phyloP scores from a whole-genome alignment of 768 basidiomycete genomes.

The Sporobolomyces phaffii region DNA sequence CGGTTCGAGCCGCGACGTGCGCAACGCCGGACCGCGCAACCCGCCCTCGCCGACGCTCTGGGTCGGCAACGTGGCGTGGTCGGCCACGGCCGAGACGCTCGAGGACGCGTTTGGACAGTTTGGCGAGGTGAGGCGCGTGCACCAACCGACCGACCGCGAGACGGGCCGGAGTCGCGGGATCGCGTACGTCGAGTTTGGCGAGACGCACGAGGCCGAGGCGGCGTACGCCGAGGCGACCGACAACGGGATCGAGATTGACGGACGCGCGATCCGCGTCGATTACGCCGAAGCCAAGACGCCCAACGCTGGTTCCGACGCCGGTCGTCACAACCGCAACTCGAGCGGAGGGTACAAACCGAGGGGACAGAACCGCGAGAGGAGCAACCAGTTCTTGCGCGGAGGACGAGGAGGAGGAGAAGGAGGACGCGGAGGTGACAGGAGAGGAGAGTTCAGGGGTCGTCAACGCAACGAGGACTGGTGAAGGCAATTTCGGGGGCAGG shows the following conservation, averaged over 20 bases:
- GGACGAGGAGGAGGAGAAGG: not conserved
- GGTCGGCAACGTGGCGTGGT: constrained; percentile 83
- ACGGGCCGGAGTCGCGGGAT: constrained; percentile 85
- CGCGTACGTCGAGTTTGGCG: constrained; percentile 88
- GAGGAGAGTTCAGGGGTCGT: not conserved
- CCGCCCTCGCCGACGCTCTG: constrained; percentile 55
- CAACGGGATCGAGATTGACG: constrained; percentile 23
- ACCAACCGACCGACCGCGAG: constrained; percentile 86
- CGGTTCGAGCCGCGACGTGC: constrained; percentile 34
- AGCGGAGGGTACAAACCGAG: not conserved
- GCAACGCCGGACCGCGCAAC: not conserved
- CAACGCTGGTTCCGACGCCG: not conserved
- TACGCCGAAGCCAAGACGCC: constrained; percentile 14
- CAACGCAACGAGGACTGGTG: not conserved
- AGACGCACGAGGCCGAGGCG: constrained; percentile 69
- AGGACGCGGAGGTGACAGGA: not conserved
- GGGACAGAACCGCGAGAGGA: not conserved
- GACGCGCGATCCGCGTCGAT: constrained; percentile 21
- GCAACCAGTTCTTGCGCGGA: too few species aligned
- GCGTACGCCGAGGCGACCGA: constrained; percentile 53
- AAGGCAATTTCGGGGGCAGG: not conserved
- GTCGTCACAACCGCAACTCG: not conserved
- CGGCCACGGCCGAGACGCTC: constrained; percentile 67
- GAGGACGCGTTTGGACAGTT: constrained; percentile 86
- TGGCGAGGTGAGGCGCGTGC: constrained; percentile 67